Evolutionary conservation across 345 rosid genomes (phyloP), one percentile per base, ranked within the genome.

Genomic region (Pugionium cornutum): DNA sequence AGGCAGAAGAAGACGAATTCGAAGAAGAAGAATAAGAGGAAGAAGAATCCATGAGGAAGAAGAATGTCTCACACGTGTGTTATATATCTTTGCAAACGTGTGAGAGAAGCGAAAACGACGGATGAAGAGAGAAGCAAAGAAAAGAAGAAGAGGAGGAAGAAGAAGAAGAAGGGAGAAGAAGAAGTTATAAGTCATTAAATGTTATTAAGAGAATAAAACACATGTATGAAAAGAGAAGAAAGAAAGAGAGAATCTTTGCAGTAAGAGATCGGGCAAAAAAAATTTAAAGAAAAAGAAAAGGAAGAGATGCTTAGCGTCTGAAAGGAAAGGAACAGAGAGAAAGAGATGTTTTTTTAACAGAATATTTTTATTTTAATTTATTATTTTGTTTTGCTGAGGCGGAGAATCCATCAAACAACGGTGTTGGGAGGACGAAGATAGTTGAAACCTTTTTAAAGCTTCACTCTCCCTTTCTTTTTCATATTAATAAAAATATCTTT

Each of bases 281-380:
- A 36, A 2, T 68, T 61, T 67, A 77, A 72, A 72, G 50, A 71
- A 68, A 73, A 66, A 68, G 63, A 71, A 77, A 76, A 62, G 73
- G 68, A 69, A 81, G 84, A 76, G 89, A 88, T 86, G 88, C 92
- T 85, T 79, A 70, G 84, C 95, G 85, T 88, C 84, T 70, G 82
- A 86, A 85, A 81, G 83, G 76, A 80, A 74, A 78, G 70, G 69
- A 75, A 81, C 74, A 74, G 71, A 75, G 75, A 74, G 76, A 65
- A 73, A 66, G 68, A 73, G 52, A 60, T 66, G 51, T 66, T 40
- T 62, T 53, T 31, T 42, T 27, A 9, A 51, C n/a, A 59, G 68
- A 67, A 67, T 61, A 74, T 66, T 53, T 58, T 42, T 59, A 11
- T 73, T 41, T 18, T 7, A 7, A 26, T 26, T 26, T 43, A 7